Base-by-base conservation (phyloP, 768 basidiomycete genomes). In the Termitomyces sp. region DNA sequence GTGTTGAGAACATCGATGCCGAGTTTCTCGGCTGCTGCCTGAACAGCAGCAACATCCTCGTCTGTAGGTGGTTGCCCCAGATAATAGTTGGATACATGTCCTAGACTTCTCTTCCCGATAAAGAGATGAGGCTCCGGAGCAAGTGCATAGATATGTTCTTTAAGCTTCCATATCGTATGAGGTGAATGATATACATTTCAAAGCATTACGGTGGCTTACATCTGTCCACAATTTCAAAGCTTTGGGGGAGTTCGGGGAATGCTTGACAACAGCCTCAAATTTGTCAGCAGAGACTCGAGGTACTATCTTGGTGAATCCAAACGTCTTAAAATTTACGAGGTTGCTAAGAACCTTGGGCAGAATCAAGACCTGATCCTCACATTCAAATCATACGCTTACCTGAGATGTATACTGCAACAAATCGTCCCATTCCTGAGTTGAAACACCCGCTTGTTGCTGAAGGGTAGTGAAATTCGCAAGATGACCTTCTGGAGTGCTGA, bases 71-170 rank as follows among this genome's bases (percentile, higher is more conserved):
- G 66, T 56, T 88, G 78, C 0, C 90, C 91, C 25, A 86, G 82
- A 65, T 95, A 95, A 68, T 94, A 95, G 66, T 92, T 91, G 29
- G 86, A 89, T 50, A 91, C 66, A 56, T 94, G 90, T 0, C 92
- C 92, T 20, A 83, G 75, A 50, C 70, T 76, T 41, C 85, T 88
- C 66, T 94, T 93, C 49, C 92, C 92, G 58, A 95, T 87, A 67
- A 81, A 85, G 54, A 91, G 76, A 48, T 77, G 81, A 0, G 78
- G 68, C 64, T 89, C 85, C 2, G 92, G 91, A 23, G 70, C 64
- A 12, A 76, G 61, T 2, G 85, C 73, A 66, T 92, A 94, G 41
- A 94, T 88, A 64, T 90, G 83, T 1, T 78, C 83, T 67, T 83
- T 83, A 59, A 94, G 72, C 88, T 92, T 60, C 35, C 42, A 25